Conservation (phyloP, 495 filamentous ascomycete genomes). For the Talaromyces liani region DNA sequence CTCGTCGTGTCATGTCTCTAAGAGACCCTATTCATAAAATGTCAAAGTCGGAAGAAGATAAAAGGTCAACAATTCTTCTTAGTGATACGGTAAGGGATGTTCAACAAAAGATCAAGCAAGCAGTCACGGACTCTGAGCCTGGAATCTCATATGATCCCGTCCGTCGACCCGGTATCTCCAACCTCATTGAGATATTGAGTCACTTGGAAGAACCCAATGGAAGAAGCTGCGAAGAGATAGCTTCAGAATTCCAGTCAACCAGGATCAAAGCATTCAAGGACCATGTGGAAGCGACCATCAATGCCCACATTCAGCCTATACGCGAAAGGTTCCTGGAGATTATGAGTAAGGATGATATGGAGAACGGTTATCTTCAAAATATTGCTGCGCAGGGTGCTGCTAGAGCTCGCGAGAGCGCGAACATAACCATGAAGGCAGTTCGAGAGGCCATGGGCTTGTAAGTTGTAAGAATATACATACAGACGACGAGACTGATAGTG, state of each 20-base stretch:
- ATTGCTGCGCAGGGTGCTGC: slow-evolving; percentile 52
- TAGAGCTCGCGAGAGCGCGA: slow-evolving; percentile 57
- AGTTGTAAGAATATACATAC: slow-evolving; percentile 27
- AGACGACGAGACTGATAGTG: background rate
- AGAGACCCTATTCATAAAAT: slow-evolving; percentile 71
- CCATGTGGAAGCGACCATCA: slow-evolving; percentile 47
- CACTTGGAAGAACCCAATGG: slow-evolving; percentile 46
- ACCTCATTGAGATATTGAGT: slow-evolving; percentile 69
- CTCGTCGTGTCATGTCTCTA: slow-evolving; percentile 85
- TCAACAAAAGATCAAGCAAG: slow-evolving; percentile 54
- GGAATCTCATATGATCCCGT: slow-evolving; percentile 64
- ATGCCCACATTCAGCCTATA: slow-evolving; percentile 45
- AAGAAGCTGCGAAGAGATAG: slow-evolving; percentile 47
- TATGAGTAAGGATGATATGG: slow-evolving; percentile 23
- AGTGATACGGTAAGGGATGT: slow-evolving; percentile 60
- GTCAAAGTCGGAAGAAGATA: slow-evolving; percentile 76
- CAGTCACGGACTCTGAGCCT: slow-evolving; percentile 67
- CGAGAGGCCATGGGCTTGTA: slow-evolving; percentile 55
- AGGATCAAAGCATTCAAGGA: slow-evolving; percentile 60
- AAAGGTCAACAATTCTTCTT: slow-evolving; percentile 71
- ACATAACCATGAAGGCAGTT: slow-evolving; percentile 58
- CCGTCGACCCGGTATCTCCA: slow-evolving; percentile 73
- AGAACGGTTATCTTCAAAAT: slow-evolving; percentile 46
- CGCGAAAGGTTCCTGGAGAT: slow-evolving; percentile 54
- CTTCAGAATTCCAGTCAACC: slow-evolving; percentile 37